These are phyloP conservation scores for Salvia rosmarinus DNA, from an alignment of 257 asterid species.

Conservation along the genomic window DNA sequence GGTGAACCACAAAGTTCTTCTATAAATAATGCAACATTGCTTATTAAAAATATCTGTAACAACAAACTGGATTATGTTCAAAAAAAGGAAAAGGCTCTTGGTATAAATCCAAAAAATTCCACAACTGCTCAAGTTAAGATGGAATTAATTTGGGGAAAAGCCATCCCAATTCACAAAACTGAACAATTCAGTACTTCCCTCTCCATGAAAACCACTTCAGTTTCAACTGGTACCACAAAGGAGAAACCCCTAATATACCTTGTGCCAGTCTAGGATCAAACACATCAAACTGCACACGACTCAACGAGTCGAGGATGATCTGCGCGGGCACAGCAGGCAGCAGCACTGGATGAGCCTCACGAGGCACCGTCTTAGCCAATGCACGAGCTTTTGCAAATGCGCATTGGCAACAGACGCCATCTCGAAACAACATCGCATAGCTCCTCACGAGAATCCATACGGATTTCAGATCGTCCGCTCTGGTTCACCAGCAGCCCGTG, in stretches of 20 bases:
- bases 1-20: no score
- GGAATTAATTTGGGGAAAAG: neutral
- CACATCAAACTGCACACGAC: conserved; percentile 75
- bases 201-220: conserved; percentile 89
- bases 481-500: conserved; percentile 60
- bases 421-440: conserved; percentile 69
- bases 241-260: conserved; percentile 77
- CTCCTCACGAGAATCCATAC: conserved; percentile 65
- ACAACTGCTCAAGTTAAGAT: neutral
- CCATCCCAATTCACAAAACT: neutral
- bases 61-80: neutral
- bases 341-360: conserved; percentile 73
- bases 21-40: conserved; percentile 9
- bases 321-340: conserved; percentile 84
- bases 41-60: neutral
- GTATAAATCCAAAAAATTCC: neutral
- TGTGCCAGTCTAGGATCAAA: conserved; percentile 71
- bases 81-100: neutral
- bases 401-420: conserved; percentile 90
- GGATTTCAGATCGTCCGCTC: conserved; percentile 56
- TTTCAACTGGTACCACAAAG: conserved; percentile 84
- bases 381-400: conserved; percentile 77
- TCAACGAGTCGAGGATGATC: conserved; percentile 65
- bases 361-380: conserved; percentile 71
- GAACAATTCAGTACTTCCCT: conserved; percentile 57